phyloP scores from a whole-genome alignment of 2,329 filamentous ascomycete species.

The Penicillium verrucosum region DNA sequence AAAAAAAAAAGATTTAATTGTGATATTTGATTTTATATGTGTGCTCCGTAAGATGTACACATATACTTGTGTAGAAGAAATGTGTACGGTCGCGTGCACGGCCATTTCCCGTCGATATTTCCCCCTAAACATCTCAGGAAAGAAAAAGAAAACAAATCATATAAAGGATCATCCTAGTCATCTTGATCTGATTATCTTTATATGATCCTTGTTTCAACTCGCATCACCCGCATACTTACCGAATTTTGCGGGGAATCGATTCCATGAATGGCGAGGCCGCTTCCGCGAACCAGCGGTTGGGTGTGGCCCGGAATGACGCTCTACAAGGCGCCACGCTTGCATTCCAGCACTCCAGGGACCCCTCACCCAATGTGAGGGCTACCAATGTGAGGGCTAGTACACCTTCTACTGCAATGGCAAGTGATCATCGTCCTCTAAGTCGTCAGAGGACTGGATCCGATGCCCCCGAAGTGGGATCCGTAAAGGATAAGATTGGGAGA shows the following conservation, averaged over 20 bases:
- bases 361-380: conserved; percentile 14
- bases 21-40: neutral
- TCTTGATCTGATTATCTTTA: neutral
- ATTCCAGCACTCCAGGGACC: conserved; percentile 28
- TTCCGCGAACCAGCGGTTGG: conserved; percentile 30
- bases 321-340: conserved; percentile 39
- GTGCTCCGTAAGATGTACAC: neutral
- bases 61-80: neutral
- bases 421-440: conserved; percentile 16
- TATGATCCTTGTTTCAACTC: neutral
- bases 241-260: conserved; percentile 10
- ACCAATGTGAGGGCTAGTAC: conserved; percentile 10
- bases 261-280: conserved; percentile 34
- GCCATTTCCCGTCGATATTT: neutral
- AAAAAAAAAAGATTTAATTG: neutral
- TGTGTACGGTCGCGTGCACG: conserved; percentile 4
- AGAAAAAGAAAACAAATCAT: neutral
- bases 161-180: neutral
- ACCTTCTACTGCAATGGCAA: conserved; percentile 16
- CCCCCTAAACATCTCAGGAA: neutral
- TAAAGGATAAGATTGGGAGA: conserved; percentile 39
- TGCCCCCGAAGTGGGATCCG: conserved; percentile 34
- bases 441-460: conserved; percentile 21
- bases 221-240: neutral
- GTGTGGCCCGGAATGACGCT: conserved; percentile 27